phyloP scores from a whole-genome alignment of 1,284 basidiomycete species.

The Microstroma glucosiphilum region DNA sequence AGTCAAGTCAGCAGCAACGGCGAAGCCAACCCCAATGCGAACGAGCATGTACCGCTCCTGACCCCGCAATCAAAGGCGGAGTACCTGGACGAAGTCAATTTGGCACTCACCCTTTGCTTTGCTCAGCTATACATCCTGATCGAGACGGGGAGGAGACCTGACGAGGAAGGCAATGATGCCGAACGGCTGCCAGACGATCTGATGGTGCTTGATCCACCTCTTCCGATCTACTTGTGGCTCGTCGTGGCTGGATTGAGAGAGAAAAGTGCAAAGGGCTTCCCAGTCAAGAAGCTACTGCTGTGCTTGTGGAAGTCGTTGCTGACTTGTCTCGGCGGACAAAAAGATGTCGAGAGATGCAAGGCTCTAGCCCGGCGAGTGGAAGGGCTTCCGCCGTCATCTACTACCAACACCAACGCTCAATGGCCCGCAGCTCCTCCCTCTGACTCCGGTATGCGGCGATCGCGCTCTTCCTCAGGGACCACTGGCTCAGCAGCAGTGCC shows the following conservation, averaged over 20 bases:
- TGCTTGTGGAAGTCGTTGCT: constrained; percentile 92
- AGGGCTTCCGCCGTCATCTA: constrained; percentile 47
- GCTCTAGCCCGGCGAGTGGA: constrained; percentile 73
- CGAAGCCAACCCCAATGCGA: constrained; percentile 15
- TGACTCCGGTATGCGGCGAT: background rate
- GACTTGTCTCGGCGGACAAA: constrained; percentile 83
- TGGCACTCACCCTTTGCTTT: constrained; percentile 46
- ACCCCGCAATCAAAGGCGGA: constrained; percentile 46
- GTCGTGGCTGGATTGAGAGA: constrained; percentile 83
- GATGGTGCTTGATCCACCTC: constrained; percentile 72
- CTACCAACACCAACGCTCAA: background rate
- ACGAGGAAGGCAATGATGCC: constrained; percentile 23
- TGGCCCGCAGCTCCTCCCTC: background rate
- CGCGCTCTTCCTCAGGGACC: background rate
- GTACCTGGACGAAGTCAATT: constrained; percentile 47
- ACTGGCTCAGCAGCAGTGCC: background rate
- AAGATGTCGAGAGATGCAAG: constrained; percentile 77
- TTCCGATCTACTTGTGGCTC: constrained; percentile 86
- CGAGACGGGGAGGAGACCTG: constrained; percentile 40
- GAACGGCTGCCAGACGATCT: background rate
- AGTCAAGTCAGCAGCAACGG: constrained; percentile 23
- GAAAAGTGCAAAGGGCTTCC: constrained; percentile 75
- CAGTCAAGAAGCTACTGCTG: constrained; percentile 65
- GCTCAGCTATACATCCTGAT: constrained; percentile 49
- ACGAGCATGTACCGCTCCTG: constrained; percentile 23